phyloP scores from a whole-genome alignment of 2,329 filamentous ascomycete species.

The Nigrospora osmanthi region DNA sequence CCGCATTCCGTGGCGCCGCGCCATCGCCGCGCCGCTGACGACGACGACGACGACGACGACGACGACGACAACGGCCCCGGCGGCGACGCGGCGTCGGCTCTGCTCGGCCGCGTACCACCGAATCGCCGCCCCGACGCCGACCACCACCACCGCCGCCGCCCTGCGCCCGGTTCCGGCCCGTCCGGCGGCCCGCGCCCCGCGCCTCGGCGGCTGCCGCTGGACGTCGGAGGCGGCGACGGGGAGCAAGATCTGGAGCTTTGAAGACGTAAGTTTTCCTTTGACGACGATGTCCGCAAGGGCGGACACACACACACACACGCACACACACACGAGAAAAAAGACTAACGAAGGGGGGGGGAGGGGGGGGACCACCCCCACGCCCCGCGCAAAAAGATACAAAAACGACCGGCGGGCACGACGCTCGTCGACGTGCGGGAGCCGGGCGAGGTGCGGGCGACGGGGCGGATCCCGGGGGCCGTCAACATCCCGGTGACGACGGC shows the following conservation, averaged over 20 bases:
- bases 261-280: conserved; percentile 23
- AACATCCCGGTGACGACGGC: conserved; percentile 74
- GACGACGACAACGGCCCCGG: background rate
- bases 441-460: conserved; percentile 52
- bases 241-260: conserved; percentile 21
- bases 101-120: conserved; percentile 2
- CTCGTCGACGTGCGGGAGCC: conserved; percentile 64
- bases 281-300: too few species aligned
- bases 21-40: too few species aligned
- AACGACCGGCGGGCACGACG: conserved; percentile 2
- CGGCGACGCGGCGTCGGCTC: conserved; percentile 7
- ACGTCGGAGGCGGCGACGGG: conserved; percentile 13
- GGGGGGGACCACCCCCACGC: too few species aligned
- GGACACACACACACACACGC: too few species aligned
- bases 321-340: too few species aligned
- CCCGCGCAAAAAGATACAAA: background rate
- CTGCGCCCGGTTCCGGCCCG: background rate
- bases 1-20: too few species aligned
- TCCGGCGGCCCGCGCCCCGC: background rate
- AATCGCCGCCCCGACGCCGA: background rate
- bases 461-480: conserved; percentile 71
- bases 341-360: too few species aligned
- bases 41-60: too few species aligned
- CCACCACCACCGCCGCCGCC: background rate
- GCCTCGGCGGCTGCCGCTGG: conserved; percentile 9